Conservation (phyloP, 2,329 filamentous ascomycete species). For the Colletotrichum sp. region DNA sequence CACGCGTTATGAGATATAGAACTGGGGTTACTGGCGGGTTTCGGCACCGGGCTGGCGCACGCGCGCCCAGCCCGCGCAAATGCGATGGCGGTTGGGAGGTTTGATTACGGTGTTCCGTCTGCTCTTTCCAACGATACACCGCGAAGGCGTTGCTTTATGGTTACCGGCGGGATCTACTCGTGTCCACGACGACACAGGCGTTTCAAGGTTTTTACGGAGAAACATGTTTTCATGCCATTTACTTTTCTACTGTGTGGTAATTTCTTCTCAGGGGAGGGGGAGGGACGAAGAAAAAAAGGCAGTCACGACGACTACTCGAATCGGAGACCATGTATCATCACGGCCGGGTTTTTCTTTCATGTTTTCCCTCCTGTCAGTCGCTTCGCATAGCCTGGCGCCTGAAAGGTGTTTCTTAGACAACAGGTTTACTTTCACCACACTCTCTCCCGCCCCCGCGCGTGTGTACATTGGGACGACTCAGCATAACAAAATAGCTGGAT, state of each 20-base stretch:
- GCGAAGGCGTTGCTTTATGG: constrained; percentile 16
- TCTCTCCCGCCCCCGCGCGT: background rate
- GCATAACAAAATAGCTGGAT: background rate
- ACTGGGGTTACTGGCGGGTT: background rate
- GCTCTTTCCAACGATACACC: constrained; percentile 15
- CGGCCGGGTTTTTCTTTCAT: background rate
- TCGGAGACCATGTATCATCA: background rate
- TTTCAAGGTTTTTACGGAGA: background rate
- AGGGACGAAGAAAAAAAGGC: background rate
- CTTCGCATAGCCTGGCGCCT: background rate
- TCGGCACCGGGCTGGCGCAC: background rate
- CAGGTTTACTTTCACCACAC: background rate
- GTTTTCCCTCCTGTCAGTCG: background rate
- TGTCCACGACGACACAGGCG: background rate
- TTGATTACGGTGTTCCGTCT: background rate
- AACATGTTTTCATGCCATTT: background rate
- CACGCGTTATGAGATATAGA: constrained; percentile 5
- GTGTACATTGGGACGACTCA: background rate
- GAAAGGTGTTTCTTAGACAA: background rate
- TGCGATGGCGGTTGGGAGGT: background rate
- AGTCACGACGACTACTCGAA: background rate
- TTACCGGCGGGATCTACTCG: background rate
- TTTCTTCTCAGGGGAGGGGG: background rate
- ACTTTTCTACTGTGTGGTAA: background rate
- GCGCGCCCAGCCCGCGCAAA: background rate